phyloP scores from a whole-genome alignment of 441 rosid genomes.

The Euphorbia neoarborescens region DNA sequence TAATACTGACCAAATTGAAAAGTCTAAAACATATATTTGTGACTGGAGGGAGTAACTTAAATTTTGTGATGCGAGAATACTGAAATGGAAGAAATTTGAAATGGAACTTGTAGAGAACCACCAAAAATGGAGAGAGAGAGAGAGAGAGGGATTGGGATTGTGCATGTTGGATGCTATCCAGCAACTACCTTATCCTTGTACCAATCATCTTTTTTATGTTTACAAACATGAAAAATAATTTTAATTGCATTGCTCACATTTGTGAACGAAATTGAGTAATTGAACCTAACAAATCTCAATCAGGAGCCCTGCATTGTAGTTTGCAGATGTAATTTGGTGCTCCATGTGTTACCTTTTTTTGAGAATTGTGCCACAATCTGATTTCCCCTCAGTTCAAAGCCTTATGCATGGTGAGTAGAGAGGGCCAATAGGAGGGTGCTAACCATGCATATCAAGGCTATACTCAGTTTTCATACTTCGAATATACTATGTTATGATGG shows the following conservation, averaged over 20 bases:
- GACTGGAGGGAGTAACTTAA: no score
- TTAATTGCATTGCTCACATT: no score
- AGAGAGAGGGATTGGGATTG: no score
- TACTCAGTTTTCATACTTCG: background rate
- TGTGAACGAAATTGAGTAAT: background rate
- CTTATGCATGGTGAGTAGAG: background rate
- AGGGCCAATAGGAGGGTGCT: background rate
- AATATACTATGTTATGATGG: background rate
- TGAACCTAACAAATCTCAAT: background rate
- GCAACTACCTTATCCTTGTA: background rate
- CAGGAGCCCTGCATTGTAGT: background rate
- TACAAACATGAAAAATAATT: no score
- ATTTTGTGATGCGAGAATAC: background rate
- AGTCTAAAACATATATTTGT: no score
- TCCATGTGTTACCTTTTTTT: no score
- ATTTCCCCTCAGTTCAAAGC: background rate
- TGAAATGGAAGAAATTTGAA: no score
- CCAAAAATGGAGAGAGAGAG: no score
- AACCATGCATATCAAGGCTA: no score
- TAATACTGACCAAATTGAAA: no score
- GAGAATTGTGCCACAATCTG: background rate
- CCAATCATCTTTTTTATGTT: no score
- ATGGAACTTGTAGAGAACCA: no score
- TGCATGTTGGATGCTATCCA: background rate
- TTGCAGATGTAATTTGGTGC: background rate